Evolutionary conservation across 768 basidiomycete genomes (phyloP).

Genomic region (Tylopilus sp.): DNA sequence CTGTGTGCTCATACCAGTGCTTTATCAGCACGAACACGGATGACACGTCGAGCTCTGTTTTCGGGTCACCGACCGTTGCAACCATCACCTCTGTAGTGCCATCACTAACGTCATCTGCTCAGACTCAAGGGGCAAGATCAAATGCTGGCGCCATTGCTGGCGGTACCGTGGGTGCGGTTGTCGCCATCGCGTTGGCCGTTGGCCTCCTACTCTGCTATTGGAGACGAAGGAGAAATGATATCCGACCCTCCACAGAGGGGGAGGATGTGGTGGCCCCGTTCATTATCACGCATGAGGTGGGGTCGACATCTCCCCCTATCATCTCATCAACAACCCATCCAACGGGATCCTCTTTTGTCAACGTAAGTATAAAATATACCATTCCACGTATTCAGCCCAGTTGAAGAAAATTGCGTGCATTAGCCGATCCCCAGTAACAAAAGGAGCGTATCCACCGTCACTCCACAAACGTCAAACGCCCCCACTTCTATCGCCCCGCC

Average conservation of each 20-base stretch:
- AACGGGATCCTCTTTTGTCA: neutral
- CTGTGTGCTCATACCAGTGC: too few relatives aligned
- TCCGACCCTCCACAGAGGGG: neutral
- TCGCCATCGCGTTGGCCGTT: neutral
- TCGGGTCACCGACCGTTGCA: too few relatives aligned
- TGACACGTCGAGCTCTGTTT: too few relatives aligned
- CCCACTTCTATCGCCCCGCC: neutral
- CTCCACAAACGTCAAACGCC: neutral
- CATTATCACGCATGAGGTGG: neutral
- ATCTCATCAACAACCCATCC: too few relatives aligned
- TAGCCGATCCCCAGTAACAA: neutral
- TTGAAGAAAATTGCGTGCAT: neutral
- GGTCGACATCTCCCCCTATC: neutral
- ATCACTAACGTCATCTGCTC: too few relatives aligned
- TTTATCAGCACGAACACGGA: too few relatives aligned
- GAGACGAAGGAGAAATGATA: neutral
- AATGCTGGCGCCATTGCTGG: constrained; percentile 5
- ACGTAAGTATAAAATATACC: too few relatives aligned
- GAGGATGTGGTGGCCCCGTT: constrained; percentile 4
- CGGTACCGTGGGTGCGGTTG: constrained; percentile 1
- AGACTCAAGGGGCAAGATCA: neutral
- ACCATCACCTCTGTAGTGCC: too few relatives aligned
- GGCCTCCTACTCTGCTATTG: constrained; percentile 5
- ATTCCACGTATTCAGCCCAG: too few relatives aligned
- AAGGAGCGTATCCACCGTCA: neutral